These are phyloP conservation scores for Phyllostachys edulis DNA, from an alignment of 176 grass and related monocot species.

Conservation along the genomic window DNA sequence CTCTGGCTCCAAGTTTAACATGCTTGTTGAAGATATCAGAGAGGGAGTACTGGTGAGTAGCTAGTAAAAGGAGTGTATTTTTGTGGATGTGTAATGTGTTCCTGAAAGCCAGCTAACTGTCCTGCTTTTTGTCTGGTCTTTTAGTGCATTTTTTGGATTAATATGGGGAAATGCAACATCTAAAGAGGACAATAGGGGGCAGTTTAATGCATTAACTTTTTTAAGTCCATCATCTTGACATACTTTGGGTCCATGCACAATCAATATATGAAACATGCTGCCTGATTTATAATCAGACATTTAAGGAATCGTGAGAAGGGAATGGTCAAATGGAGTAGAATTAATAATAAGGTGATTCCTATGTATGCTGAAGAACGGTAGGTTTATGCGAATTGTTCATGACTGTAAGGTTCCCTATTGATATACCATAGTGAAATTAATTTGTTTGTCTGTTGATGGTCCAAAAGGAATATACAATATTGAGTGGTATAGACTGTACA, in stretches of 20 bases:
- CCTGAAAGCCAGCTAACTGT: background rate
- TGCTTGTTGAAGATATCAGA: conserved; percentile 96
- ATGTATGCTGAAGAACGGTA: background rate
- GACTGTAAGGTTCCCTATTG: background rate
- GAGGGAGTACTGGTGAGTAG: conserved; percentile 90
- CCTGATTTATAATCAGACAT: background rate
- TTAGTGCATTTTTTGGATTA: background rate
- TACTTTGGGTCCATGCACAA: background rate
- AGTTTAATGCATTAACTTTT: background rate
- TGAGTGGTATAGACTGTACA: background rate
- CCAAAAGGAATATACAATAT: background rate
- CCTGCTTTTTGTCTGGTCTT: background rate
- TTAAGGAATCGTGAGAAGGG: background rate
- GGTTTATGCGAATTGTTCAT: background rate
- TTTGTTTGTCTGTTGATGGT: background rate
- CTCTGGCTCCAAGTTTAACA: conserved; percentile 78
- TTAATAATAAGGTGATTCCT: background rate
- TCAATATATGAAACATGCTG: background rate
- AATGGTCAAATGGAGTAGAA: background rate
- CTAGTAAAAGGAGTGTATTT: background rate
- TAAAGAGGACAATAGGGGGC: background rate
- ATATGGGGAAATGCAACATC: background rate
- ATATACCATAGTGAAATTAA: background rate
- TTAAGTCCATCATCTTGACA: background rate
- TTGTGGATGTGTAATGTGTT: background rate